Percentiles rank a stretch among this genome's conserved stretches.
phyloP scores from a whole-genome alignment of 768 basidiomycete genomes.

The Kwoniella botswanensis region DNA sequence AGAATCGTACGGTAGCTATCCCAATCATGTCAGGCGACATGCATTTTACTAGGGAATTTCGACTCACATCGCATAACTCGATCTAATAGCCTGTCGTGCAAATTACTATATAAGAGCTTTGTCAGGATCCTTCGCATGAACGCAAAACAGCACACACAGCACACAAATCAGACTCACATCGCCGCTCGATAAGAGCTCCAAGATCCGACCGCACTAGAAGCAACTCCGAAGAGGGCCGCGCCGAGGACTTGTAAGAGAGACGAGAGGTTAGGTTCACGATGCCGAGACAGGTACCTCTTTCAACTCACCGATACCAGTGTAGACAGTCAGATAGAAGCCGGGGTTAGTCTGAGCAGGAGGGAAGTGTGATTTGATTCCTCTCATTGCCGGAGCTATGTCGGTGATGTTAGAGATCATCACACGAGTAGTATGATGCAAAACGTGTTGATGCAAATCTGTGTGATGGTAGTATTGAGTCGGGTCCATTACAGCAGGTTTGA shows the following conservation, averaged over 20 bases:
- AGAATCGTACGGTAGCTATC: slow-evolving; percentile 50
- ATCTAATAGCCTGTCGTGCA: slow-evolving; percentile 52
- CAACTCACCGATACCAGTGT: slow-evolving; percentile 42
- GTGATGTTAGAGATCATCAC: slow-evolving; percentile 1
- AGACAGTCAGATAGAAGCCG: slow-evolving; percentile 45
- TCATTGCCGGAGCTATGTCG: not conserved
- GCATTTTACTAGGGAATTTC: not conserved
- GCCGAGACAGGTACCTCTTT: too few species aligned
- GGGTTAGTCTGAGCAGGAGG: slow-evolving; percentile 47
- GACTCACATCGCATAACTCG: slow-evolving; percentile 42
- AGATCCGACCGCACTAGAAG: slow-evolving; percentile 32
- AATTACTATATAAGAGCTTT: slow-evolving; percentile 18
- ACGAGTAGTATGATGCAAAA: slow-evolving; percentile 28
- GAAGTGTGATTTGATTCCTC: slow-evolving; percentile 8
- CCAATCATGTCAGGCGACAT: not conserved
- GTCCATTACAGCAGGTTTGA: slow-evolving; percentile 15
- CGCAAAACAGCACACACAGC: not conserved
- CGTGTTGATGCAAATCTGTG: slow-evolving; percentile 33
- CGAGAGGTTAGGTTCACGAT: not conserved
- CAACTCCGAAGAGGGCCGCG: slow-evolving; percentile 36
- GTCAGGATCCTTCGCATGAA: too few species aligned
- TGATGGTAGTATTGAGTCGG: slow-evolving; percentile 26
- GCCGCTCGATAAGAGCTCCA: slow-evolving; percentile 50
- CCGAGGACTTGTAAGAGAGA: slow-evolving; percentile 25
- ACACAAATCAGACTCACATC: slow-evolving; percentile 27